These are phyloP conservation scores for Rhodosporidiobolus sp. DNA, from an alignment of 768 basidiomycete species.

Conservation along the genomic window DNA sequence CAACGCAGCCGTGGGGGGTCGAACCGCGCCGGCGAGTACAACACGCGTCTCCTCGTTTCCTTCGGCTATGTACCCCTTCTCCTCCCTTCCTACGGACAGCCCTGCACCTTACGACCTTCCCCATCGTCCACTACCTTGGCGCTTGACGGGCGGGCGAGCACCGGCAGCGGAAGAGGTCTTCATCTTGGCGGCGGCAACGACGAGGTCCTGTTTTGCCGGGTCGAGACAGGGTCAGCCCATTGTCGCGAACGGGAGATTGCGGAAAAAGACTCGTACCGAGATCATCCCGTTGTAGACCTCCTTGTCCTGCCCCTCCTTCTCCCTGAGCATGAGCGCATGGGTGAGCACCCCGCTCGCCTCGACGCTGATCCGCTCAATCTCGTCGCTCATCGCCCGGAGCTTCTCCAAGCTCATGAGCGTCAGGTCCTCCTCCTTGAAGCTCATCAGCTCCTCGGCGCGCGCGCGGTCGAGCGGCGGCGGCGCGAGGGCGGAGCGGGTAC, in stretches of 20 bases:
- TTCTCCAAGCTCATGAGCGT: constrained; percentile 13
- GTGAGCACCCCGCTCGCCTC: constrained; percentile 38
- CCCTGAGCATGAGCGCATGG: constrained; percentile 35
- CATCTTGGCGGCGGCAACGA: constrained; percentile 35
- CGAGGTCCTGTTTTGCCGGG: constrained; percentile 23
- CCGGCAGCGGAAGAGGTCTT: constrained; percentile 16
- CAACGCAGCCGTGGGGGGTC: too few relatives aligned
- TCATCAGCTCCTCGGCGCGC: constrained; percentile 17
- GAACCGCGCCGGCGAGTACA: too few relatives aligned
- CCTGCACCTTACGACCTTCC: background rate
- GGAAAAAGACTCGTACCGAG: constrained; percentile 10
- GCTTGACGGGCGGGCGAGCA: constrained; percentile 5
- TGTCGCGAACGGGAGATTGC: too few relatives aligned
- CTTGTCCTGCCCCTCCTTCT: constrained; percentile 38
- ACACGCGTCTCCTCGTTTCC: too few relatives aligned
- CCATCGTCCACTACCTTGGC: constrained; percentile 21
- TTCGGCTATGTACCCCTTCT: background rate
- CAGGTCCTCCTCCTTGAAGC: constrained; percentile 26
- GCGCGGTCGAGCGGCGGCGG: constrained; percentile 24
- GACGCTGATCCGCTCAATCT: constrained; percentile 32
- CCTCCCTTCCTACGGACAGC: background rate
- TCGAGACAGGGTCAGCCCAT: background rate
- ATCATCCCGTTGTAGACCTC: constrained; percentile 42
- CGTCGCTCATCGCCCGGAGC: constrained; percentile 12
- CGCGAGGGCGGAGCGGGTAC: background rate